These are phyloP conservation scores for Termitomyces sp. DNA, from an alignment of 768 basidiomycete genomes.

Conservation along the genomic window DNA sequence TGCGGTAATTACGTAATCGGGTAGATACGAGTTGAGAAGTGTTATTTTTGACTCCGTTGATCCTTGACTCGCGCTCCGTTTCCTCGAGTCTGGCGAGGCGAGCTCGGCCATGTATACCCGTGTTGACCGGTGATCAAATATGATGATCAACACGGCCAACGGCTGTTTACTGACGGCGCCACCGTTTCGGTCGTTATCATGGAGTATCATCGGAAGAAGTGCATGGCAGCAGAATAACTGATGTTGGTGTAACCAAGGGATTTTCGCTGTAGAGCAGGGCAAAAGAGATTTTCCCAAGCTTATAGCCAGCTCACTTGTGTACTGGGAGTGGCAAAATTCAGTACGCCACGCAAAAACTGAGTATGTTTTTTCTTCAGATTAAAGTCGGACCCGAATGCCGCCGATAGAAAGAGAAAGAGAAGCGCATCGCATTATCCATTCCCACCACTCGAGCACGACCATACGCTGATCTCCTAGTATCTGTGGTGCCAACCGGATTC, in stretches of 20 bases:
- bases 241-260: neutral
- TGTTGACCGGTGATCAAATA: neutral
- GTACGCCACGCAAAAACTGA: neutral
- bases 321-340: neutral
- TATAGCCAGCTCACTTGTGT: neutral
- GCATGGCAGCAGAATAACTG: neutral
- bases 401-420: neutral
- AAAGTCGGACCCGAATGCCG: neutral
- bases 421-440: neutral
- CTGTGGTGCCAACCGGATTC: neutral
- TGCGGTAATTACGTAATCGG: neutral
- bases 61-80: neutral
- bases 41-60: neutral
- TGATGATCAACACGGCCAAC: neutral
- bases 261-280: neutral
- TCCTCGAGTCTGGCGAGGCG: neutral
- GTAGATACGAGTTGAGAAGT: too few relatives aligned
- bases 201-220: constrained; percentile 8
- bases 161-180: neutral
- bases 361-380: neutral
- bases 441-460: neutral
- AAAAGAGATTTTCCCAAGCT: neutral
- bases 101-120: neutral
- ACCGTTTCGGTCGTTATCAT: neutral
- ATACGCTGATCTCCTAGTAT: neutral